phyloP scores from a whole-genome alignment of 495 filamentous ascomycete genomes.

The Neurospora sp. region DNA sequence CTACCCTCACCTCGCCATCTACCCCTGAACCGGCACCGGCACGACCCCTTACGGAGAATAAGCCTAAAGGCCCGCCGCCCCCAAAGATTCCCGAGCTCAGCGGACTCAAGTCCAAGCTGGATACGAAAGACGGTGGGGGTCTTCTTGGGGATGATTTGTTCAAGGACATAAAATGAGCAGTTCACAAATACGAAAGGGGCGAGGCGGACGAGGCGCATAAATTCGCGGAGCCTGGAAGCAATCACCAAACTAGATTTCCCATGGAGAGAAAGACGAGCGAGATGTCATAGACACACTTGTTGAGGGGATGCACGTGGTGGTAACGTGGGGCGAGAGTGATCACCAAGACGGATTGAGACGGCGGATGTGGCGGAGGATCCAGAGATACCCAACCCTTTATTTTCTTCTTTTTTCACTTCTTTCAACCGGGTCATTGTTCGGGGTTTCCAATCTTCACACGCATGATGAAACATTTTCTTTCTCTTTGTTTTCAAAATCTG shows the following conservation, averaged over 20 bases:
- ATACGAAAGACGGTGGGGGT: conserved; percentile 23
- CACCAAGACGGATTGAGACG: background rate
- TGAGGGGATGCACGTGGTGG: conserved; percentile 1
- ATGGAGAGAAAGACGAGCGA: background rate
- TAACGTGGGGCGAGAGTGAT: background rate
- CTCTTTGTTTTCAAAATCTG: background rate
- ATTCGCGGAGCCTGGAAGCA: background rate
- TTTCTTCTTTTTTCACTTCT: conserved; percentile 3
- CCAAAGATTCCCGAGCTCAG: conserved; percentile 52
- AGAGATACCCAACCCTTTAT: conserved; percentile 25
- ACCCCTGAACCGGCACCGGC: conserved; percentile 11
- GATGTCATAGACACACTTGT: conserved; percentile 1
- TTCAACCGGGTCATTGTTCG: background rate
- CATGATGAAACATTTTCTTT: background rate
- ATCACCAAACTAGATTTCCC: background rate
- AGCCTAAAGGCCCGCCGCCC: conserved; percentile 40
- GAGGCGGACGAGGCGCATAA: background rate
- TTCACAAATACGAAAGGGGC: background rate
- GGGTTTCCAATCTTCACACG: background rate
- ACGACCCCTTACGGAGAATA: conserved; percentile 14
- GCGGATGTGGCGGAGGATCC: conserved; percentile 7
- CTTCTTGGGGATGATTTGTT: conserved; percentile 47
- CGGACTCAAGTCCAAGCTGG: conserved; percentile 38
- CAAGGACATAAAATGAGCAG: conserved; percentile 42
- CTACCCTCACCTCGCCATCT: conserved; percentile 7